A percentile compares a stretch with the other conserved stretches of the same genome.
phyloP scores from a whole-genome alignment of 768 basidiomycete species.

The Auricularia sp. region DNA sequence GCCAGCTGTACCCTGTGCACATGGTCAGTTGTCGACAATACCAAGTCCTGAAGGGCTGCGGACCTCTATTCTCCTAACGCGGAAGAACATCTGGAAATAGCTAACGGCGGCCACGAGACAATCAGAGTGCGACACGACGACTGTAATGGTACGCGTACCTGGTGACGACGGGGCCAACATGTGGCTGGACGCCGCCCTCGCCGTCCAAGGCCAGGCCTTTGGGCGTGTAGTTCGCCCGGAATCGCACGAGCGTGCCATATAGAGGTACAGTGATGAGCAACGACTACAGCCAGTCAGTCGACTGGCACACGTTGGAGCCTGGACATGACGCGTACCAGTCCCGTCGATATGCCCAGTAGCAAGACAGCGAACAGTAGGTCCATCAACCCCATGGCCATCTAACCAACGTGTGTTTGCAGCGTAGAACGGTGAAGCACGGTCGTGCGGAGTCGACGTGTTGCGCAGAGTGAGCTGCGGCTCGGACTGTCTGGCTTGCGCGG shows the following conservation, averaged over 20 bases:
- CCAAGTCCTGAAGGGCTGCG: conserved; percentile 9
- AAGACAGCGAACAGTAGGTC: neutral
- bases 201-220: conserved; percentile 71
- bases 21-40: neutral
- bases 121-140: neutral
- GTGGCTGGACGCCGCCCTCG: conserved; percentile 64
- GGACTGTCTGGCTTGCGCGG: too few species aligned
- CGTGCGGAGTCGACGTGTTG: too few species aligned
- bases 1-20: conserved; percentile 49
- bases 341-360: neutral
- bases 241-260: conserved; percentile 6
- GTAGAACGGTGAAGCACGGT: too few species aligned
- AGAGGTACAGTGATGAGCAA: conserved; percentile 4
- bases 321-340: neutral
- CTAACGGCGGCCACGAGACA: neutral
- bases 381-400: neutral
- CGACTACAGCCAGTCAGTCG: neutral
- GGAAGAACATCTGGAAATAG: conserved; percentile 51
- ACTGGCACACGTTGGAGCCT: neutral
- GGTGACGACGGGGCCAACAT: conserved; percentile 62
- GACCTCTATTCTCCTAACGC: conserved; percentile 68
- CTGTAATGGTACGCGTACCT: conserved; percentile 31
- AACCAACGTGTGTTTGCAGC: neutral
- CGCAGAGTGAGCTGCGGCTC: too few species aligned
- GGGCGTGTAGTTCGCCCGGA: conserved; percentile 75